Evolutionary conservation across 2,329 filamentous ascomycete genomes (phyloP).

Genomic region (Lecanicillium sp.): DNA sequence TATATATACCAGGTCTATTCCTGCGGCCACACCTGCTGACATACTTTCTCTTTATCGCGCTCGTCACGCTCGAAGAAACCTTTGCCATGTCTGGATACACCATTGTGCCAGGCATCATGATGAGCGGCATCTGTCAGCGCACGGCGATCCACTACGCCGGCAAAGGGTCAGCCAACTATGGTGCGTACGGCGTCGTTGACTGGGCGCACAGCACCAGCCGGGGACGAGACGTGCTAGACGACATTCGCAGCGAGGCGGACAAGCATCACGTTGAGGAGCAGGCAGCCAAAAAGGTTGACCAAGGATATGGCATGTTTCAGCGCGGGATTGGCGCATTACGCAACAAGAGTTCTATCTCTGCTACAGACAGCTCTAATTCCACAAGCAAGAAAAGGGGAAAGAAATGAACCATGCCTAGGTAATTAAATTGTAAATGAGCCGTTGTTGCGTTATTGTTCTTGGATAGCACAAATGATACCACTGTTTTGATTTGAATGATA

Average conservation of each 20-base stretch:
- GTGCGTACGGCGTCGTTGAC: constrained; percentile 54
- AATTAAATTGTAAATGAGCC: no score
- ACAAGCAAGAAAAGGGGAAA: constrained; percentile 11
- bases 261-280: constrained; percentile 44
- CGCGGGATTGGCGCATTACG: constrained; percentile 22
- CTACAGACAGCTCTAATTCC: constrained; percentile 18
- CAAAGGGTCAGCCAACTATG: constrained; percentile 50
- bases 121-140: constrained; percentile 40
- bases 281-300: constrained; percentile 22
- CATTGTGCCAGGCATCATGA: constrained; percentile 43
- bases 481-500: no score
- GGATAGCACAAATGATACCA: no score
- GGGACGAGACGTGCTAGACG: constrained; percentile 42
- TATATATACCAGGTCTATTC: constrained; percentile 56
- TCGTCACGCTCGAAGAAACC: constrained; percentile 59
- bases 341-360: constrained; percentile 17
- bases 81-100: constrained; percentile 61
- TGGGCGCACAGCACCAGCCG: constrained; percentile 49
- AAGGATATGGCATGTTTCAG: constrained; percentile 24
- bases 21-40: constrained; percentile 66
- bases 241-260: constrained; percentile 46
- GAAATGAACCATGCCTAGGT: no score
- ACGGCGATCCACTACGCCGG: constrained; percentile 46
- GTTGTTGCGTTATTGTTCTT: no score
- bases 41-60: constrained; percentile 54